These are phyloP conservation scores for Solanum arcanum DNA, from an alignment of 257 asterid genomes.

Conservation along the genomic window DNA sequence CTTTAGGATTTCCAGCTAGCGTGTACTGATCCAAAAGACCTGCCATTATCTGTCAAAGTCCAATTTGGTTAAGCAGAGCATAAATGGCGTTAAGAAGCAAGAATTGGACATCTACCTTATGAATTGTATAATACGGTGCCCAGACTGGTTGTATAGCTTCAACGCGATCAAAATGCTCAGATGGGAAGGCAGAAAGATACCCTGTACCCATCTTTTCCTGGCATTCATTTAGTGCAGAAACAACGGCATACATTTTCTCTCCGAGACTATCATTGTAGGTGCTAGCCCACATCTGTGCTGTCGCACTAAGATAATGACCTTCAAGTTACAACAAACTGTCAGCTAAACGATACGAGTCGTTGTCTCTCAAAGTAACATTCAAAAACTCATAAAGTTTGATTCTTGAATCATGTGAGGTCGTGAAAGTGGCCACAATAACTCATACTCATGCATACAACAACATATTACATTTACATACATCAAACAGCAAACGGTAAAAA, in stretches of 20 bases:
- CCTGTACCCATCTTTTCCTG: conserved; percentile 71
- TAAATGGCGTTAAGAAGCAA: background rate
- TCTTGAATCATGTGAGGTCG: background rate
- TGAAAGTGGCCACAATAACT: background rate
- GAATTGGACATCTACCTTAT: conserved; percentile 34
- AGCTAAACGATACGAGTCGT: background rate
- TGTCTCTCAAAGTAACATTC: background rate
- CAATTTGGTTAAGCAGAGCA: background rate
- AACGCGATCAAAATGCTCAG: conserved; percentile 53
- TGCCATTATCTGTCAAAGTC: conserved; percentile 51
- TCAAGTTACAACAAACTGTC: background rate
- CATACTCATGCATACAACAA: background rate
- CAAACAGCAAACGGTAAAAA: background rate
- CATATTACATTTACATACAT: background rate
- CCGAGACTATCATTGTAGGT: conserved; percentile 56
- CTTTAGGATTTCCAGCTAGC: conserved; percentile 42
- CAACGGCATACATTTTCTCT: conserved; percentile 43
- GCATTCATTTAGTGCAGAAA: conserved; percentile 44
- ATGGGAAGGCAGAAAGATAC: conserved; percentile 82
- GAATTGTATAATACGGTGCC: conserved; percentile 96
- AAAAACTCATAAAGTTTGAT: background rate
- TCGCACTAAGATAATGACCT: conserved; percentile 90
- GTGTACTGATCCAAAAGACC: conserved; percentile 82
- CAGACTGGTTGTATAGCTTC: conserved; percentile 60
- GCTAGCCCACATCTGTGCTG: conserved; percentile 94